These are phyloP conservation scores for Amauroascus verrucosus DNA, from an alignment of 2,329 filamentous ascomycete genomes.

Conservation along the genomic window DNA sequence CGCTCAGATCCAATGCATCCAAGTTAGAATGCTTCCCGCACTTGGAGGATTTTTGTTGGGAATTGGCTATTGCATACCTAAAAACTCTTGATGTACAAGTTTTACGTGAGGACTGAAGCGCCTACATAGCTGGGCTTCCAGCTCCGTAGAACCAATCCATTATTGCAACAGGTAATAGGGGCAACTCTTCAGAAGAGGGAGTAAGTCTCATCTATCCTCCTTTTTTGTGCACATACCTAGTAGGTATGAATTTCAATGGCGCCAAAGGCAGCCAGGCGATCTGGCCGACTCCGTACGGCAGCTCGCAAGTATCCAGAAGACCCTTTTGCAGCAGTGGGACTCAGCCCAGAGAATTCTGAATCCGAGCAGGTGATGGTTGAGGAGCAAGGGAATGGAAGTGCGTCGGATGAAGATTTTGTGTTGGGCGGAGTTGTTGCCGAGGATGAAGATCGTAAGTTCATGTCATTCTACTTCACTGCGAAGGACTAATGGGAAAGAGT, in stretches of 20 bases:
- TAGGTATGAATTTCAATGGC: constrained; percentile 5
- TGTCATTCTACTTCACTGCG: no score
- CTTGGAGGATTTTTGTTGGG: no score
- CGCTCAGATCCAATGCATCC: no score
- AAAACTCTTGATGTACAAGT: no score
- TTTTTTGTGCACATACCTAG: not conserved
- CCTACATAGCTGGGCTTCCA: no score
- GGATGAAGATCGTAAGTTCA: constrained; percentile 14
- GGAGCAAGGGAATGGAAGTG: constrained; percentile 15
- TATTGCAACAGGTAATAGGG: no score
- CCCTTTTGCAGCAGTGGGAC: constrained; percentile 26
- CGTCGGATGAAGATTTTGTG: constrained; percentile 30
- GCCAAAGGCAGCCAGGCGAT: constrained; percentile 24
- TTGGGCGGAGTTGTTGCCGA: constrained; percentile 16
- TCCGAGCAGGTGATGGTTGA: constrained; percentile 11
- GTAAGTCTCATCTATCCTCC: no score
- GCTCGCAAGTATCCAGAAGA: constrained; percentile 29
- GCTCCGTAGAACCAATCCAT: no score
- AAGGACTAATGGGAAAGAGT: not conserved
- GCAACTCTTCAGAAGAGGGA: no score
- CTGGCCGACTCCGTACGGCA: constrained; percentile 26
- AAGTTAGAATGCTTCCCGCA: no score
- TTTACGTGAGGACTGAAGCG: no score
- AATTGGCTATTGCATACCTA: no score
- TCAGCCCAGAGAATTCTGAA: constrained; percentile 21